Base-by-base conservation (phyloP, 2,329 filamentous ascomycete genomes). In the Talaromyces sp. region DNA sequence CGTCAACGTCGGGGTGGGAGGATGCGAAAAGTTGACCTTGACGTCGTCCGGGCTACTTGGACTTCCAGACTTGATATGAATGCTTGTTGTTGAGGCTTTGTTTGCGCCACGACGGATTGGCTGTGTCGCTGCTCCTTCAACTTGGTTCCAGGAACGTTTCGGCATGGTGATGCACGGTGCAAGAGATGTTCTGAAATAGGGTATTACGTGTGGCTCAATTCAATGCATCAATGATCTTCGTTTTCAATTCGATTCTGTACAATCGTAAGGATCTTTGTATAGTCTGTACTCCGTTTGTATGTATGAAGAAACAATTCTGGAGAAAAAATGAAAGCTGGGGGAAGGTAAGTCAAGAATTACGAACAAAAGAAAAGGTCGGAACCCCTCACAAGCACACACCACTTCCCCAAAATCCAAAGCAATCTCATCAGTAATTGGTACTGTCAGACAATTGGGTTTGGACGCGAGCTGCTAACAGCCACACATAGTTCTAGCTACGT, bases 121-220 rank as follows among this genome's bases (percentile, higher is more conserved):
- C 58, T 67, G 65, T 17, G 47, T 45, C n/a, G 40, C 58, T 27
- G 65, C 62, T 29, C 65, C 62, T 6, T 65, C 58, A 40, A 67
- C 62, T 38, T 67, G 65, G 11, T 45, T 65, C 62, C 62, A 67
- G 11, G 65, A 62, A 36, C 65, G 58, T 59, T 67, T 67, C 36
- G 65, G 62, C 65, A 67, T 67, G 62, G 22, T 54, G 40, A 49
- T 56, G 31, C 29, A 56, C 53, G 31, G 5, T 31, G 49, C 27
- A 53, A 53, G 49, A 17, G 49, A 31, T n/a, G 15, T 27, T 17
- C 22, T 1, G 8, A 53, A 29, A 19, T 53, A 56, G 19, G 22
- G 13, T n/a, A 8, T 25, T 38, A 17, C 36, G n/a, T 36, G 53
- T 56, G 25, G 10, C 29, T 22, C 51, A 13, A 8, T 56, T 38